These are phyloP conservation scores for Podospora sp. DNA, from an alignment of 495 filamentous ascomycete species.

Conservation along the genomic window DNA sequence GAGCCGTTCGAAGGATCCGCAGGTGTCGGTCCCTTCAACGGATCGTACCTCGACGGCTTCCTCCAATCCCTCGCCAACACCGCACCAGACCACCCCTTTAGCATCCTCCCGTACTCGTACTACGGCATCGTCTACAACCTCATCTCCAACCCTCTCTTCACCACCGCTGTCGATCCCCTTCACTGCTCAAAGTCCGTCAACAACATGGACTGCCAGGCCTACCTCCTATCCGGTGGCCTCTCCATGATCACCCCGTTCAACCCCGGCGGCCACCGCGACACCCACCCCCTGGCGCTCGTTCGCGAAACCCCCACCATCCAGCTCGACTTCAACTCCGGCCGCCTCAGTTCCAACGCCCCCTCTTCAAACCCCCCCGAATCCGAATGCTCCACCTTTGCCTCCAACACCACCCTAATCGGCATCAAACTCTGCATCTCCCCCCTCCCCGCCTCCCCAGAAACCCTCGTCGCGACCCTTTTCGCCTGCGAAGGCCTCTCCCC, in stretches of 20 bases:
- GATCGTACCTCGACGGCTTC: not conserved
- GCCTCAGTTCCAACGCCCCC: not conserved
- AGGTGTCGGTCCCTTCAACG: not conserved
- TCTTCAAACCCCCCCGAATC: not conserved
- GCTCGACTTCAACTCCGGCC: slow-evolving; percentile 1
- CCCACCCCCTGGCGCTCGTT: not conserved
- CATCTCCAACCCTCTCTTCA: not conserved
- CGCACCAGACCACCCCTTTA: not conserved
- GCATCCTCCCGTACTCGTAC: not conserved
- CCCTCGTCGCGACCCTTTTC: not conserved
- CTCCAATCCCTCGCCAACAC: not conserved
- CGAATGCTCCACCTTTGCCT: not conserved
- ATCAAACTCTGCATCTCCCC: not conserved
- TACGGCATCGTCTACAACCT: not conserved
- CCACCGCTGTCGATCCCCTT: not conserved
- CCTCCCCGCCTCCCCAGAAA: not conserved
- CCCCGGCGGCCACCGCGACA: not conserved
- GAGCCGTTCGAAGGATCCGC: not conserved
- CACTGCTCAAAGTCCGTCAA: not conserved
- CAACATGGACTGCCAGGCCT: not conserved
- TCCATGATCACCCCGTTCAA: not conserved
- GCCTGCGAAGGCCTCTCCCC: not conserved
- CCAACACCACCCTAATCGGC: not conserved
- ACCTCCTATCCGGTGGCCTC: not conserved
- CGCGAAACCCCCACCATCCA: not conserved